phyloP scores from a whole-genome alignment of 352 stramenopile species.

The Globisporangium barbulae region DNA sequence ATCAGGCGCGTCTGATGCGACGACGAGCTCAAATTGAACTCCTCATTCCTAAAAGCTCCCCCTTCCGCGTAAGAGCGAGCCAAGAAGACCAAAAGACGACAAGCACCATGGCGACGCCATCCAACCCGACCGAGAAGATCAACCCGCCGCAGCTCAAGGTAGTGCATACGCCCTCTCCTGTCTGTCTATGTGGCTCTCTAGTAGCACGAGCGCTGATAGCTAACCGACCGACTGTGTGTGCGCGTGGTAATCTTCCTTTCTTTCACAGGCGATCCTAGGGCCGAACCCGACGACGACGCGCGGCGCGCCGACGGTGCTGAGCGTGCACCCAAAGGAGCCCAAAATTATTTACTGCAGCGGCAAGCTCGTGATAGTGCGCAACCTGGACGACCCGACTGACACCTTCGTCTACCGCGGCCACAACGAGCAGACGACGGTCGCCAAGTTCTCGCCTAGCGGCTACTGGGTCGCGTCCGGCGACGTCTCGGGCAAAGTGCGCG shows the following conservation, averaged over 20 bases:
- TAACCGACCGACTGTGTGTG: not conserved
- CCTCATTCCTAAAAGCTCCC: slow-evolving; percentile 5
- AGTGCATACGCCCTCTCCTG: not conserved
- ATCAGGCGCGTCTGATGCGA: not conserved
- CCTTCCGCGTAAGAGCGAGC: slow-evolving; percentile 4
- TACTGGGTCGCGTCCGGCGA: slow-evolving; percentile 94
- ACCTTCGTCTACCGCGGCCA: slow-evolving; percentile 96
- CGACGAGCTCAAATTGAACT: slow-evolving; percentile 5
- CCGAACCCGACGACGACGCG: slow-evolving; percentile 74
- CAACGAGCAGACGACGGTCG: slow-evolving; percentile 88
- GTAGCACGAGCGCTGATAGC: not conserved
- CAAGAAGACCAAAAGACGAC: slow-evolving; percentile 2
- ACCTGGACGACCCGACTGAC: slow-evolving; percentile 78
- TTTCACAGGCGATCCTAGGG: slow-evolving; percentile 43
- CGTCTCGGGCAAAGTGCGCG: slow-evolving; percentile 87
- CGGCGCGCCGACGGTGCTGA: slow-evolving; percentile 61
- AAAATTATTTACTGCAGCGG: slow-evolving; percentile 92
- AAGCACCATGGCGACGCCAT: slow-evolving; percentile 36
- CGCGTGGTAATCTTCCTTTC: not conserved
- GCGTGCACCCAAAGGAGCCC: slow-evolving; percentile 81
- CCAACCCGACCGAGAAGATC: slow-evolving; percentile 70
- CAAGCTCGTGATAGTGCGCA: slow-evolving; percentile 90
- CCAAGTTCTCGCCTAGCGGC: slow-evolving; percentile 93
- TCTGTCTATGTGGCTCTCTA: not conserved
- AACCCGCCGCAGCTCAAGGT: slow-evolving; percentile 48